Evolutionary conservation across 257 asterid genomes (phyloP).

Genomic region (Fraxinus pennsylvanica): DNA sequence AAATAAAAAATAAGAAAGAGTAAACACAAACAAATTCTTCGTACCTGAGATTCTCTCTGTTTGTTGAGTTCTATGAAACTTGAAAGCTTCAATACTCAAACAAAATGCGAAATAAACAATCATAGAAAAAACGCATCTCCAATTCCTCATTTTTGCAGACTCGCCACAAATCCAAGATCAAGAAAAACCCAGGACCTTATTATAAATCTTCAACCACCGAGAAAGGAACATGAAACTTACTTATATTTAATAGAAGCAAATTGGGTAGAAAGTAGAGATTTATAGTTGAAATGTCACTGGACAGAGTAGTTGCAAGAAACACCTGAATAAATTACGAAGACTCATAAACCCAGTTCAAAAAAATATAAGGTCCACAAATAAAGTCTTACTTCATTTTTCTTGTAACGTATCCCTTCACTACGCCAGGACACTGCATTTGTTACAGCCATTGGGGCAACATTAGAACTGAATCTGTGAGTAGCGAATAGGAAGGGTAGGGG

Average conservation of each 20-base stretch:
- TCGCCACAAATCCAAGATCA: constrained; percentile 6
- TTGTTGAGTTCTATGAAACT: constrained; percentile 37
- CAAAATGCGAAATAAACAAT: constrained; percentile 27
- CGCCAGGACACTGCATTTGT: constrained; percentile 99
- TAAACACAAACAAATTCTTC: not conserved
- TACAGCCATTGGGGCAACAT: constrained; percentile 87
- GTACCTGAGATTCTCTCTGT: constrained; percentile 35
- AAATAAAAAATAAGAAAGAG: not conserved
- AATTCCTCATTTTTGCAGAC: constrained; percentile 25
- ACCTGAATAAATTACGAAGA: constrained; percentile 47
- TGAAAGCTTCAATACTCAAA: constrained; percentile 37
- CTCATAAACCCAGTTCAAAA: constrained; percentile 22
- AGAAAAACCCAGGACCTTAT: constrained; percentile 17
- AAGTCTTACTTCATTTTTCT: constrained; percentile 83
- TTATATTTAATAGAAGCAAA: not conserved
- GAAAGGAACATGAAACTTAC: not conserved
- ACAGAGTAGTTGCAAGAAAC: constrained; percentile 32
- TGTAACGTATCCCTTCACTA: constrained; percentile 95
- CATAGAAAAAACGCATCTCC: constrained; percentile 27
- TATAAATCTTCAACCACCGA: not conserved
- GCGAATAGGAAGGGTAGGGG: no score
- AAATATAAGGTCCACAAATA: constrained; percentile 15
- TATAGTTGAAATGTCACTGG: constrained; percentile 43
- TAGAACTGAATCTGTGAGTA: no score
- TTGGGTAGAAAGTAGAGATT: constrained; percentile 10